Conservation (phyloP, 306 rosid species). For the Cicer arietinum region DNA sequence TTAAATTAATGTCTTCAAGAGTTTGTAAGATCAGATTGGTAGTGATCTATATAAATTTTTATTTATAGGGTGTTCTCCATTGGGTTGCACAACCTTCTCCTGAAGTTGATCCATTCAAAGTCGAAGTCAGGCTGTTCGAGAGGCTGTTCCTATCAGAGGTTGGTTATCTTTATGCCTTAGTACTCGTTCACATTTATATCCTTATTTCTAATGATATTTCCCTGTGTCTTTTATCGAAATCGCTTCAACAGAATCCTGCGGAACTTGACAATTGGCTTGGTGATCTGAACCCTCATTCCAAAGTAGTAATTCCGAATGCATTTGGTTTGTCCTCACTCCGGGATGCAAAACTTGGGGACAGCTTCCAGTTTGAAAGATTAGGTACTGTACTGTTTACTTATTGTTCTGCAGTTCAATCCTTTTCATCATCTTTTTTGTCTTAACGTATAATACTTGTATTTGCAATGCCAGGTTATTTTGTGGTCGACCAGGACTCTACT, state of each 20-base stretch:
- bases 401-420: conserved; percentile 14
- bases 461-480: conserved; percentile 82
- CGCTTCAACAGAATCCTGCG: conserved; percentile 75
- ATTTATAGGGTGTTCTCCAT: conserved; percentile 85
- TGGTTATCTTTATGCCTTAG: conserved; percentile 32
- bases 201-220: conserved; percentile 25
- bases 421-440: conserved; percentile 1
- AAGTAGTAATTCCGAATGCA: conserved; percentile 66
- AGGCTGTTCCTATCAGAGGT: conserved; percentile 92
- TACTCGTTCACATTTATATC: not conserved
- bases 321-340: conserved; percentile 64
- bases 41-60: conserved; percentile 30
- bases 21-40: conserved; percentile 35
- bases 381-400: conserved; percentile 56
- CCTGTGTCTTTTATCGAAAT: conserved; percentile 22
- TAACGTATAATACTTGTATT: conserved; percentile 14
- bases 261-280: conserved; percentile 96
- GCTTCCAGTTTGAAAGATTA: conserved; percentile 94
- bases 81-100: conserved; percentile 91
- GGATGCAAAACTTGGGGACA: conserved; percentile 68
- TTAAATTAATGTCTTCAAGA: conserved; percentile 22
- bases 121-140: conserved; percentile 89
- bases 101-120: conserved; percentile 81
- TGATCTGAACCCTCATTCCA: conserved; percentile 79
- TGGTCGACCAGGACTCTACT: conserved; percentile 81